Conservation (phyloP, 129 eudicot genomes). For the Tagetes erecta region DNA sequence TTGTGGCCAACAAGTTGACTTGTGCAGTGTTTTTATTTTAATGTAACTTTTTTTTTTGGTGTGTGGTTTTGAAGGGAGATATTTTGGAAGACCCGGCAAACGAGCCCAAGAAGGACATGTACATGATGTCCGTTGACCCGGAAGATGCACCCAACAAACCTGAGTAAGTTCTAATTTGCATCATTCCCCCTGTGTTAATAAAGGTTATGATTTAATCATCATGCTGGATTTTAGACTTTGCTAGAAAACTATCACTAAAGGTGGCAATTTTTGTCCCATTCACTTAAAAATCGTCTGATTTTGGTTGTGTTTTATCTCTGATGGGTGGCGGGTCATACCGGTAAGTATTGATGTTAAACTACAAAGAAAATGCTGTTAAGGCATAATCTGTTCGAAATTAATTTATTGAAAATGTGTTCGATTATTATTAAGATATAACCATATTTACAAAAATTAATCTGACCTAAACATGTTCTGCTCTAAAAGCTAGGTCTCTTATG, state of each 20-base stretch:
- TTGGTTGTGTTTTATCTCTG: not conserved
- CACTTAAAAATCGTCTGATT: not conserved
- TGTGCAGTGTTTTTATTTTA: not conserved
- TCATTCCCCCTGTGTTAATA: not conserved
- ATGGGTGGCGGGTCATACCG: not conserved
- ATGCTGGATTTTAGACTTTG: not conserved
- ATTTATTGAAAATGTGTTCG: not conserved
- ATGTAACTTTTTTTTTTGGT: not conserved
- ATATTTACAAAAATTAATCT: not conserved
- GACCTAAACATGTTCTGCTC: not conserved
- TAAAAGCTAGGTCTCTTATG: not conserved
- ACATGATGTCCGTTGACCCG: constrained; percentile 89
- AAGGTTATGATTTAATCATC: not conserved
- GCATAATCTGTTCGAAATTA: not conserved
- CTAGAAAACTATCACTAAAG: not conserved
- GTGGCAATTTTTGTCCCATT: not conserved
- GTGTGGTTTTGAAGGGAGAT: constrained; percentile 61
- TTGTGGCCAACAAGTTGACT: not conserved
- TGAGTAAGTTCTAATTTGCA: constrained; percentile 49
- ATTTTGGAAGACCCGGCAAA: constrained; percentile 96
- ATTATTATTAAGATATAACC: not conserved
- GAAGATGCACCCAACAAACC: constrained; percentile 90
- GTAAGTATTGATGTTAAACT: not conserved
- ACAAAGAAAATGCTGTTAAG: not conserved
- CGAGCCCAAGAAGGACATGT: constrained; percentile 96